Evolutionary conservation across 2,329 filamentous ascomycete genomes (phyloP), one percentile per base, ranked within the genome.

Genomic region (Ascochyta pisi): DNA sequence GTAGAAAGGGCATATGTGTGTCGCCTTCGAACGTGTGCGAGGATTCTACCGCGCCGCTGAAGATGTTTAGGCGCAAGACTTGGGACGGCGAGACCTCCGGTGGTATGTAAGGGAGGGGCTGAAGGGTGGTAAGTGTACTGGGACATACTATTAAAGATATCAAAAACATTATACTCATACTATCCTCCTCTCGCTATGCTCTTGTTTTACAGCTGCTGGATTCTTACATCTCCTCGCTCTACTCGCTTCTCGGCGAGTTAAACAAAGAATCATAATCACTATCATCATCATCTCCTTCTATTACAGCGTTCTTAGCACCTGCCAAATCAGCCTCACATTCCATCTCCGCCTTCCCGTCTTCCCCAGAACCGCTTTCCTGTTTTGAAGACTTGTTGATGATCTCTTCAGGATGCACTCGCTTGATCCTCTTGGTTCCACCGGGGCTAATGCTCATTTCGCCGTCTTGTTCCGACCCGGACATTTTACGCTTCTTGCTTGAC

Each of bases 1-100:
- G 55, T 29, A 26, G 37, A 6, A 12, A 12, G 6, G 38, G 38
- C 19, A 50, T 58, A 35, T 58, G 55, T 23, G 38, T 58, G 24
- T 16, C 23, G n/a, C n/a, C 45, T 7, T 23, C 22, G 10, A 50
- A 55, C 35, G n/a, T 13, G 2, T 55, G 52, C 23, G 34, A 39
- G 19, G 50, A 54, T 26, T 7, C 16, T 6, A 12, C 19, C 8
- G 49, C n/a, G 27, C 8, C 37, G 2, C 29, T 41, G 46, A 55
- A 34, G 47, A 50, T 55, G 53, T 50, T 50, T 7, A 35, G 33
- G 33, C 16, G 33, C 4, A 35, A 9, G 33, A 16, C 33, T 35
- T 35, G 33, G 33, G 33, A 35, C 2, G 33, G 33, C 6, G 6
- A 35, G 33, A 35, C 33, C 5, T 2, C 19, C 9, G 33, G 33